These are phyloP conservation scores for Lumnitzera racemosa DNA, from an alignment of 345 rosid genomes.

Conservation along the genomic window DNA sequence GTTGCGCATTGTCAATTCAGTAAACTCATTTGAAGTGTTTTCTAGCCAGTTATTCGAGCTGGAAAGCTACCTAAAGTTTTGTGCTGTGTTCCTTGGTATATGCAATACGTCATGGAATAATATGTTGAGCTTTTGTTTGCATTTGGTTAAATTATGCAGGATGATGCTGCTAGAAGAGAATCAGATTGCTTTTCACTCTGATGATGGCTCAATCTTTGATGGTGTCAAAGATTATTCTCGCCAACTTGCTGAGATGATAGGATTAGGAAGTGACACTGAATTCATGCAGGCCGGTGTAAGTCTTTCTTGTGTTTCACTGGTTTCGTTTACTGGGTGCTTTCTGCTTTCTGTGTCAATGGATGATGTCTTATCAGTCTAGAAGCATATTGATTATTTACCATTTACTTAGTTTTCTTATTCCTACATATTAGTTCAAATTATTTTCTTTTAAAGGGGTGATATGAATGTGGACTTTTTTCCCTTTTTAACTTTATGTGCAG, in stretches of 20 bases:
- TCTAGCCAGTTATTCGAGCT: background rate
- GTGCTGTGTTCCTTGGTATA: background rate
- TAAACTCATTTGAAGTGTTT: background rate
- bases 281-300: constrained; percentile 93
- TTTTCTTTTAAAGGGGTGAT: too few species aligned
- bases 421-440: too few species aligned
- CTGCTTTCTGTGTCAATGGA: background rate
- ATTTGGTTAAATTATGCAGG: constrained; percentile 25
- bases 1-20: background rate
- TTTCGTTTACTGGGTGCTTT: background rate
- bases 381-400: too few species aligned
- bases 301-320: constrained; percentile 9
- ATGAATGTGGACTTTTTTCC: background rate
- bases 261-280: constrained; percentile 84
- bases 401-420: background rate
- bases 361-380: too few species aligned
- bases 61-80: background rate
- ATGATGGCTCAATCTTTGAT: constrained; percentile 75
- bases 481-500: constrained; percentile 25
- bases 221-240: constrained; percentile 96
- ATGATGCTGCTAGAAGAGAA: constrained; percentile 97
- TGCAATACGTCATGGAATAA: too few species aligned
- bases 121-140: background rate
- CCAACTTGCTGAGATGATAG: constrained; percentile 96
- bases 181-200: constrained; percentile 93